Percentiles rank a stretch among this genome's conserved stretches.
Evolutionary conservation across 2,329 filamentous ascomycete genomes (phyloP).

Genomic region (Fusarium domesticum): DNA sequence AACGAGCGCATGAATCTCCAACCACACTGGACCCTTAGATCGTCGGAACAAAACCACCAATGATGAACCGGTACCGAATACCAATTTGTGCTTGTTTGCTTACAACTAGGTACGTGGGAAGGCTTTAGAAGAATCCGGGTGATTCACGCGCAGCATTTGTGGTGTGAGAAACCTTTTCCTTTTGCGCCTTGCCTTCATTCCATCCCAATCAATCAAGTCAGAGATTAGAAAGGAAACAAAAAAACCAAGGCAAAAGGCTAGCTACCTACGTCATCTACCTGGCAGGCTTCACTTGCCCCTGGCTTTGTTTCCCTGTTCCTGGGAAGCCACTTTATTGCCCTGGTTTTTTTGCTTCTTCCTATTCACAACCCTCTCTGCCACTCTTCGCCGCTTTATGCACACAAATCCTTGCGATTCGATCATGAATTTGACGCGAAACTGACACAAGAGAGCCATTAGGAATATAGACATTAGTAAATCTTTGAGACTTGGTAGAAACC

Average conservation of each 20-base stretch:
- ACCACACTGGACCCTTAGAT: conserved; percentile 14
- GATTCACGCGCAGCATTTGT: neutral
- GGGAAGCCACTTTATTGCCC: neutral
- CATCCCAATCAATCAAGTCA: neutral
- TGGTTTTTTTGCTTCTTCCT: neutral
- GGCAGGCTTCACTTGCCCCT: neutral
- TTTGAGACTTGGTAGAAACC: no score
- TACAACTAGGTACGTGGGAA: conserved; percentile 3
- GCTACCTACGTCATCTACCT: neutral
- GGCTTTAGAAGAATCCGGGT: neutral
- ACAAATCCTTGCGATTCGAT: no score
- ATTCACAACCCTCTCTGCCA: no score
- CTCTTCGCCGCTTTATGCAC: no score
- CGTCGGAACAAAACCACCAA: conserved; percentile 25
- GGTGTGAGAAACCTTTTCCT: neutral
- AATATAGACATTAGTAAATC: no score
- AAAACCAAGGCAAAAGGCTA: neutral
- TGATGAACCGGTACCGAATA: conserved; percentile 12
- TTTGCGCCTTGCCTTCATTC: neutral
- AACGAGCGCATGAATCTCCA: neutral
- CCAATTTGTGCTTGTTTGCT: conserved; percentile 2
- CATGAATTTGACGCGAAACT: no score
- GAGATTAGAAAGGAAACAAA: neutral
- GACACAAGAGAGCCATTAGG: no score
- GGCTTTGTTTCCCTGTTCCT: neutral